Evolutionary conservation across 306 rosid genomes (phyloP), one percentile per base, ranked within the genome.

Genomic region (Medicago lupulina): DNA sequence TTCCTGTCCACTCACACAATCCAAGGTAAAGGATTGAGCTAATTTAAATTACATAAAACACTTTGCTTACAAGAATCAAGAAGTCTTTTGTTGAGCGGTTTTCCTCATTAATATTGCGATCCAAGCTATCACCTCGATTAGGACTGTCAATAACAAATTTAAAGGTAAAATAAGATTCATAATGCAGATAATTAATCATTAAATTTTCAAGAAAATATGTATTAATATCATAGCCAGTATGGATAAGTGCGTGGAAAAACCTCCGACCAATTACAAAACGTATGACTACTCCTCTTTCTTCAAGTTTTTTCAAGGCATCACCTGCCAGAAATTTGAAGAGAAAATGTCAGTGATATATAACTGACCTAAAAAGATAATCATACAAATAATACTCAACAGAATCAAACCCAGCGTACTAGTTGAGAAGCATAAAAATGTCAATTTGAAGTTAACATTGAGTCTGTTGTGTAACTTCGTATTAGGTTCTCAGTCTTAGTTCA

Each of bases 221-320:
- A 50, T 18, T 11, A 65, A 50, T 28, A 53, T 41, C 51, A 61
- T 8, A 47, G 75, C 73, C 68, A 75, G 46, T 21, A 67, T 78
- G 86, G 84, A 64, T 84, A 76, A 85, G 86, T 74, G 47, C 43
- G 83, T 76, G 92, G 79, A 80, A 75, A 88, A 83, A 90, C 99
- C 99, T 95, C 89, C 99, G 93, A 79, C 98, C 99, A 88, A 95
- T 81, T 70, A 90, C 93, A 79, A 95, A 95, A 18, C 96, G 97
- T 70, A 95, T 84, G 75, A 90, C 80, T 81, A 95, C 92, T 83
- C 99, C 99, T 88, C 97, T 89, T 81, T 90, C 97, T 82, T 92
- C 97, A 74, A 95, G 97, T 80, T 92, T 92, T 87, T 80, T 89
- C 81, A 92, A 84, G 70, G 97, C 98, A 76, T 90, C 97, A 54